Evolutionary conservation across 345 rosid genomes (phyloP).

Genomic region (Linum tenue): DNA sequence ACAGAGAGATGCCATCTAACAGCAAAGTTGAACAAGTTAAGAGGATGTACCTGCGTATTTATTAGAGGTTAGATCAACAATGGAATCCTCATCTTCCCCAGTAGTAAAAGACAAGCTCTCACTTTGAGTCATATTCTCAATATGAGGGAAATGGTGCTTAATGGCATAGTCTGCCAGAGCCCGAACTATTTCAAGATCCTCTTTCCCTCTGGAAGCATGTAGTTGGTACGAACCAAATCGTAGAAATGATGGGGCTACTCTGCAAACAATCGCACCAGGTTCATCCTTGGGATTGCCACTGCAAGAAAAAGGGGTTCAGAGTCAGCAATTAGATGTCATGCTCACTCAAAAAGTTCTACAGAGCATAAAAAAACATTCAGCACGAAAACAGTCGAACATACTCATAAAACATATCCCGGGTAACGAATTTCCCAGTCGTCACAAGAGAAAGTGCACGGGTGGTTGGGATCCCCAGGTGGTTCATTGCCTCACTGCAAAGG

Average conservation of each 20-base stretch:
- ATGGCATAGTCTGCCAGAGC: slow-evolving; percentile 91
- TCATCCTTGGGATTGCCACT: slow-evolving; percentile 96
- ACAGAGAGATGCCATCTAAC: neutral
- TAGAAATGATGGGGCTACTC: slow-evolving; percentile 82
- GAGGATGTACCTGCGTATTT: slow-evolving; percentile 76
- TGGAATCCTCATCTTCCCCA: slow-evolving; percentile 61
- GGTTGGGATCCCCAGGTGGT: slow-evolving; percentile 85
- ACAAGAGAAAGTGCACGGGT: slow-evolving; percentile 93
- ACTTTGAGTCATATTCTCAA: slow-evolving; percentile 67
- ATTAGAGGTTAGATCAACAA: slow-evolving; percentile 88
- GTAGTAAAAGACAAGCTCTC: slow-evolving; percentile 84
- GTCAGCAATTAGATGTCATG: too few relatives aligned
- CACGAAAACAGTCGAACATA: slow-evolving; percentile 27
- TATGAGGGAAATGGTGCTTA: slow-evolving; percentile 75
- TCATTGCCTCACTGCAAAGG: slow-evolving; percentile 92
- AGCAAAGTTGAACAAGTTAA: neutral
- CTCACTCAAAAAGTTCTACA: too few relatives aligned
- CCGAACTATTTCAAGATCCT: slow-evolving; percentile 67
- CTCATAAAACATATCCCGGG: slow-evolving; percentile 99
- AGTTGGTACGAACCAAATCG: slow-evolving; percentile 90
- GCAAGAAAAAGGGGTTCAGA: slow-evolving; percentile 15
- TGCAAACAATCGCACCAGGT: slow-evolving; percentile 91
- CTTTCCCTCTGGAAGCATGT: slow-evolving; percentile 87
- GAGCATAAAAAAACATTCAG: too few relatives aligned
- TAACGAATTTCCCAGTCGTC: slow-evolving; percentile 81